These are phyloP conservation scores for Baorangia bicolor DNA, from an alignment of 768 basidiomycete species.

Conservation along the genomic window DNA sequence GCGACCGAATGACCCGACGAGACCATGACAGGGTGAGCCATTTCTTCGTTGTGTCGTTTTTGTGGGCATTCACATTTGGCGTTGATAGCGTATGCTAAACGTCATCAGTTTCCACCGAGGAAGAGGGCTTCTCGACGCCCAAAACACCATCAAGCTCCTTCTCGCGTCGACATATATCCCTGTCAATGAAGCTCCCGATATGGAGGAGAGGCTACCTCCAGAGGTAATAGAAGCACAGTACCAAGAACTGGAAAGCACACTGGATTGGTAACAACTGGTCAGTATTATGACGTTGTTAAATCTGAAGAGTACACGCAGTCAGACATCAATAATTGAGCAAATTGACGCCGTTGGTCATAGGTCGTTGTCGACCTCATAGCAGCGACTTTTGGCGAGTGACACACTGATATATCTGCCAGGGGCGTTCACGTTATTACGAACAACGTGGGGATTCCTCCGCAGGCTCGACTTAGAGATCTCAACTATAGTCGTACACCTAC, in stretches of 20 bases:
- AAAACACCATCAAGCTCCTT: conserved; percentile 20
- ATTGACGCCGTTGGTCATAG: neutral
- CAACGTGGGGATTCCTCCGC: too few relatives aligned
- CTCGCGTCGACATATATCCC: conserved; percentile 20
- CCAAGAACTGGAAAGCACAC: conserved; percentile 2
- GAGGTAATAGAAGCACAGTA: conserved; percentile 12
- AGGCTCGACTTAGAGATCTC: too few relatives aligned
- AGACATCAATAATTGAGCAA: neutral
- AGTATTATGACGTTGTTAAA: neutral
- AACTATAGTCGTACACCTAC: too few relatives aligned
- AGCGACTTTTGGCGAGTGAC: neutral
- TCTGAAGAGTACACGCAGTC: neutral
- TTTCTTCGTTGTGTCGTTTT: neutral
- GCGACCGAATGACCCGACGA: conserved; percentile 15
- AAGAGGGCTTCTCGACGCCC: conserved; percentile 20
- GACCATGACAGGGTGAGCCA: conserved; percentile 15
- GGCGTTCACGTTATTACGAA: neutral
- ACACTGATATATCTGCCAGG: neutral
- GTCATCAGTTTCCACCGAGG: conserved; percentile 25
- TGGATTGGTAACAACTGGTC: neutral
- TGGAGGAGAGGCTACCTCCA: conserved; percentile 11
- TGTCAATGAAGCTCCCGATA: conserved; percentile 18
- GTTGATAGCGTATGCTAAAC: conserved; percentile 18
- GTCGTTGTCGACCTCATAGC: neutral
- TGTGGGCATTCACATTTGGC: neutral